Evolutionary conservation across 108 stramenopile genomes (phyloP).

Genomic region (Cyclotella kingstonii): DNA sequence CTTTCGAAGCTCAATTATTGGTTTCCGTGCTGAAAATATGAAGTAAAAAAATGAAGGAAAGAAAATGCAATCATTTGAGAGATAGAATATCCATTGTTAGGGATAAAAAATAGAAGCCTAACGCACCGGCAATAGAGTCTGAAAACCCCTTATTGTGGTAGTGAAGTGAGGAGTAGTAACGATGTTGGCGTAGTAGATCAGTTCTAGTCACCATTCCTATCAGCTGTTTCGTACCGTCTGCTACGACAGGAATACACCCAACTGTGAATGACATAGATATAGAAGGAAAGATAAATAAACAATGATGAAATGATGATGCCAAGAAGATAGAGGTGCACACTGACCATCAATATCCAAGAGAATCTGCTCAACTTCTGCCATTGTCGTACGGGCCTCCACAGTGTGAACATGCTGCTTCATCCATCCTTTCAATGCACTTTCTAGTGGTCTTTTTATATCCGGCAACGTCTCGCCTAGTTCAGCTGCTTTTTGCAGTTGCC

Average conservation of each 20-base stretch:
- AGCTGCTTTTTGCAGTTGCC: slow-evolving; percentile 39
- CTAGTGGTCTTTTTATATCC: slow-evolving; percentile 41
- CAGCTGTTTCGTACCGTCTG: slow-evolving; percentile 66
- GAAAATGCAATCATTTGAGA: neutral
- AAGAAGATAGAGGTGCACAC: slow-evolving; percentile 4
- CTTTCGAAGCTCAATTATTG: slow-evolving; percentile 79
- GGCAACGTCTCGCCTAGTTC: slow-evolving; percentile 37
- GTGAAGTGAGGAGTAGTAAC: slow-evolving; percentile 82
- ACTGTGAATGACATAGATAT: slow-evolving; percentile 9
- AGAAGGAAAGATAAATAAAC: neutral
- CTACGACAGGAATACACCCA: slow-evolving; percentile 83
- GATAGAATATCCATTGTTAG: neutral
- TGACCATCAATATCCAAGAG: slow-evolving; percentile 73
- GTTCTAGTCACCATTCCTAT: slow-evolving; percentile 89
- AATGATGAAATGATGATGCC: too few species aligned
- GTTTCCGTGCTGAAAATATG: slow-evolving; percentile 57
- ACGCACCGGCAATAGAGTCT: slow-evolving; percentile 50
- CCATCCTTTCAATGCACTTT: slow-evolving; percentile 85
- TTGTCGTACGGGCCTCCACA: slow-evolving; percentile 70
- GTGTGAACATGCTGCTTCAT: slow-evolving; percentile 85
- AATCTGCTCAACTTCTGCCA: slow-evolving; percentile 82
- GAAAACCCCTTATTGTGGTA: slow-evolving; percentile 89
- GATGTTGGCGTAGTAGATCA: slow-evolving; percentile 81
- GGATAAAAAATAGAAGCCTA: neutral
- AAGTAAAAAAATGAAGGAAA: slow-evolving; percentile 4